Evolutionary conservation across 306 rosid genomes (phyloP).

Genomic region (Dalbergia cultrata): DNA sequence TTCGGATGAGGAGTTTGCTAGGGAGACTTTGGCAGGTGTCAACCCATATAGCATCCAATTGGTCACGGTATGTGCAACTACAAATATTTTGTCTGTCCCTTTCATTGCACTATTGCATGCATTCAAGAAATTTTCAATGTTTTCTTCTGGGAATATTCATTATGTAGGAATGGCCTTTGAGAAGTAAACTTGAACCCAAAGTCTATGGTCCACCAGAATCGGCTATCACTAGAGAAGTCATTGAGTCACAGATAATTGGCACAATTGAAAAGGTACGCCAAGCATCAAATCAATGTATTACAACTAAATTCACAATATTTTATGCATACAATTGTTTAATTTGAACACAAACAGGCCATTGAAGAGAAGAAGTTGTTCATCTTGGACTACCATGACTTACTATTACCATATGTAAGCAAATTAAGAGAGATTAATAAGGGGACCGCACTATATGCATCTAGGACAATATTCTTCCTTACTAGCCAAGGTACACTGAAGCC

Average conservation of each 20-base stretch:
- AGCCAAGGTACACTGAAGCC: constrained; percentile 61
- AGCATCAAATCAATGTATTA: neutral
- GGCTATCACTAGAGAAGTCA: constrained; percentile 57
- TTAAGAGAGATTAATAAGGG: constrained; percentile 51
- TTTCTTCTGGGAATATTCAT: neutral
- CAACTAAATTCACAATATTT: neutral
- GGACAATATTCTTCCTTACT: constrained; percentile 58
- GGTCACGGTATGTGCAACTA: constrained; percentile 44
- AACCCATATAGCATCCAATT: constrained; percentile 58
- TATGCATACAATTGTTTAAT: neutral
- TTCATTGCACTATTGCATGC: neutral
- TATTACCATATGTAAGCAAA: constrained; percentile 60
- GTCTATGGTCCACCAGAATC: constrained; percentile 62
- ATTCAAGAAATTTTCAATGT: neutral
- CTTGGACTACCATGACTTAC: constrained; percentile 60
- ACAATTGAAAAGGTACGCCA: constrained; percentile 55
- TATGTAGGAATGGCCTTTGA: constrained; percentile 60
- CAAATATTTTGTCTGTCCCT: constrained; percentile 3
- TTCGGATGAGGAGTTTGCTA: constrained; percentile 75
- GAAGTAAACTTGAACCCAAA: constrained; percentile 53
- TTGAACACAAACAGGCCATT: constrained; percentile 48
- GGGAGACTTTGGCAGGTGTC: constrained; percentile 65
- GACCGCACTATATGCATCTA: constrained; percentile 58
- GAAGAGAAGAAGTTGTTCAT: constrained; percentile 54
- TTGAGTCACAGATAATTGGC: constrained; percentile 53